A percentile compares a stretch with the other conserved stretches of the same genome.
These are phyloP conservation scores for Trichoderma guizhouense DNA, from an alignment of 2,329 filamentous ascomycete genomes.

Conservation along the genomic window DNA sequence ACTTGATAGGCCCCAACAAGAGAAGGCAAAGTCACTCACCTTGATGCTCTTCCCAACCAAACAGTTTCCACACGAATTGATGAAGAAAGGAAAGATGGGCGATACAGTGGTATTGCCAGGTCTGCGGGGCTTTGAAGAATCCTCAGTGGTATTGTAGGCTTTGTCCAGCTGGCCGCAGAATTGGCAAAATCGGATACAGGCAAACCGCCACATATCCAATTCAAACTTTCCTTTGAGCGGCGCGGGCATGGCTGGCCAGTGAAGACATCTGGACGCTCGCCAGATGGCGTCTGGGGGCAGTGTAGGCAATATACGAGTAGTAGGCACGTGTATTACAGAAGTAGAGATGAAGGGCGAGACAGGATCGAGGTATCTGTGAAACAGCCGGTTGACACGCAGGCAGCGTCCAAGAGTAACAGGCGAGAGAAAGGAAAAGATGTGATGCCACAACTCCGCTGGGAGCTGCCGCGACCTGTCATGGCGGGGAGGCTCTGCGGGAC, in stretches of 20 bases:
- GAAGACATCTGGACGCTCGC: constrained; percentile 63
- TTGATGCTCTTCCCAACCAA: constrained; percentile 59
- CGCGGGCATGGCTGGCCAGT: constrained; percentile 64
- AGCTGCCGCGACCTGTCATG: constrained; percentile 32
- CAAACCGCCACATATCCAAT: constrained; percentile 72
- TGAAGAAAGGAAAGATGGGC: constrained; percentile 68
- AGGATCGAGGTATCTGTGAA: constrained; percentile 58
- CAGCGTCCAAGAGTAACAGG: constrained; percentile 62
- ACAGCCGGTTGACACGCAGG: constrained; percentile 64
- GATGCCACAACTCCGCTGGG: constrained; percentile 65
- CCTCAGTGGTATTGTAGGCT: constrained; percentile 23
- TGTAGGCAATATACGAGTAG: constrained; percentile 27
- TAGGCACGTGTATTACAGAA: constrained; percentile 17
- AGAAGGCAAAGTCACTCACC: constrained; percentile 46
- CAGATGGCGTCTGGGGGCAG: constrained; percentile 65
- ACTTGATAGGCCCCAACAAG: background rate
- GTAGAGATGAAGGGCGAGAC: constrained; percentile 32
- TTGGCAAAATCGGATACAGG: constrained; percentile 62
- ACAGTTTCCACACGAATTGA: constrained; percentile 65
- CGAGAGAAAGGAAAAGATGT: constrained; percentile 63
- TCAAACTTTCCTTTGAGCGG: constrained; percentile 65
- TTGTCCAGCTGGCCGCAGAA: constrained; percentile 54
- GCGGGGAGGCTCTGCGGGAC: background rate
- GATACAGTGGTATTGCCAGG: constrained; percentile 59
- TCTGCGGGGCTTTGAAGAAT: constrained; percentile 51